These are phyloP conservation scores for Camellia japonica DNA, from an alignment of 148 eudicot genomes.

Conservation along the genomic window DNA sequence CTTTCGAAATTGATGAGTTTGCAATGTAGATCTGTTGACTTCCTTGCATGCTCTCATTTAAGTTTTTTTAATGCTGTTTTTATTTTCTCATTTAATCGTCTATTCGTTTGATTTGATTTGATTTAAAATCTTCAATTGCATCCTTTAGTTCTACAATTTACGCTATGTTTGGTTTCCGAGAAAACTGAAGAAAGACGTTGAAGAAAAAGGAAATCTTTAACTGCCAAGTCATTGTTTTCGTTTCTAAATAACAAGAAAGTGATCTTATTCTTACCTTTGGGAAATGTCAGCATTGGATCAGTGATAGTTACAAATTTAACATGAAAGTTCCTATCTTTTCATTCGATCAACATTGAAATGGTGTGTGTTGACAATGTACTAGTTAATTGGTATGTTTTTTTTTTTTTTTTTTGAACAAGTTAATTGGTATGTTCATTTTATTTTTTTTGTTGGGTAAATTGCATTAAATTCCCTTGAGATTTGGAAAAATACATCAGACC, in stretches of 20 bases:
- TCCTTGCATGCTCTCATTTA: neutral
- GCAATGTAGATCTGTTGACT: conserved; percentile 4
- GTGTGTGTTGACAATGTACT: neutral
- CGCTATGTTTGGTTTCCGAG: neutral
- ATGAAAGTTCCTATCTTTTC: neutral
- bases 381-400: too few species aligned
- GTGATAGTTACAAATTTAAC: neutral
- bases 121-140: neutral
- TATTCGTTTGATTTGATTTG: neutral
- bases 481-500: too few species aligned
- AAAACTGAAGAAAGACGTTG: neutral
- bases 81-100: neutral
- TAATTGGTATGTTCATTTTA: too few species aligned
- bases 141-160: neutral
- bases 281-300: neutral
- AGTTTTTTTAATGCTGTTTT: neutral
- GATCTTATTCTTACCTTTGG: neutral
- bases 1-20: neutral
- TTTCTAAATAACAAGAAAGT: neutral
- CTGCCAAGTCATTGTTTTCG: neutral
- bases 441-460: too few species aligned
- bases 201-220: neutral
- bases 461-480: too few species aligned
- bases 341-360: neutral
- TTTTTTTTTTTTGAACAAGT: too few species aligned